Conservation (phyloP, 2,329 filamentous ascomycete species). For the Sclerotinia minor region DNA sequence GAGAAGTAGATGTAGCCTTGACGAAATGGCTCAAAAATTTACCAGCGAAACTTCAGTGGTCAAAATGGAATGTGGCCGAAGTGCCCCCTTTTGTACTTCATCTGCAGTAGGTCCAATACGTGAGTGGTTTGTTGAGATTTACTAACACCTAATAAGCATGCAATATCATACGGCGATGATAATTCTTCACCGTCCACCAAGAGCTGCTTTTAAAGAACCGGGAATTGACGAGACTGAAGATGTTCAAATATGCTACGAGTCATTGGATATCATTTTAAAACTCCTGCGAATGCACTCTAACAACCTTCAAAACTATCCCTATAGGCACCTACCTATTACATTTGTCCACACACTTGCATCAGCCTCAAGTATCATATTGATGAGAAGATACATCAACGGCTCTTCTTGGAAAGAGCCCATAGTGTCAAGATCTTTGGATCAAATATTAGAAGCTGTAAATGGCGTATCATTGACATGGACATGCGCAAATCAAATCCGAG, state of each 20-base stretch:
- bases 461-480: conserved; percentile 54
- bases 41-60: conserved; percentile 52
- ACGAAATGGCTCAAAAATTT: conserved; percentile 50
- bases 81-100: conserved; percentile 51
- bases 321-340: conserved; percentile 48
- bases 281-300: conserved; percentile 49
- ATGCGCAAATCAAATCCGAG: conserved; percentile 48
- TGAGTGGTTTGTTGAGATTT: not conserved
- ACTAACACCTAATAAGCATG: conserved; percentile 40
- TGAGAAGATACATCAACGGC: conserved; percentile 47
- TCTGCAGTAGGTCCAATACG: conserved; percentile 43
- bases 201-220: conserved; percentile 46
- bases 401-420: conserved; percentile 47
- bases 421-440: conserved; percentile 52
- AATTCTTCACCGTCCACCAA: conserved; percentile 52
- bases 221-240: conserved; percentile 47
- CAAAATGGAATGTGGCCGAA: conserved; percentile 51
- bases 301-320: conserved; percentile 44
- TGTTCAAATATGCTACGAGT: conserved; percentile 53
- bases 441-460: conserved; percentile 52
- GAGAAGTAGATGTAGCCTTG: conserved; percentile 50
- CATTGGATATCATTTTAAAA: conserved; percentile 48
- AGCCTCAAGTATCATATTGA: conserved; percentile 49
- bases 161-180: conserved; percentile 54
- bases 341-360: conserved; percentile 53